phyloP scores from a whole-genome alignment of 2,329 filamentous ascomycete species.

The Trichoderma endophyticum region DNA sequence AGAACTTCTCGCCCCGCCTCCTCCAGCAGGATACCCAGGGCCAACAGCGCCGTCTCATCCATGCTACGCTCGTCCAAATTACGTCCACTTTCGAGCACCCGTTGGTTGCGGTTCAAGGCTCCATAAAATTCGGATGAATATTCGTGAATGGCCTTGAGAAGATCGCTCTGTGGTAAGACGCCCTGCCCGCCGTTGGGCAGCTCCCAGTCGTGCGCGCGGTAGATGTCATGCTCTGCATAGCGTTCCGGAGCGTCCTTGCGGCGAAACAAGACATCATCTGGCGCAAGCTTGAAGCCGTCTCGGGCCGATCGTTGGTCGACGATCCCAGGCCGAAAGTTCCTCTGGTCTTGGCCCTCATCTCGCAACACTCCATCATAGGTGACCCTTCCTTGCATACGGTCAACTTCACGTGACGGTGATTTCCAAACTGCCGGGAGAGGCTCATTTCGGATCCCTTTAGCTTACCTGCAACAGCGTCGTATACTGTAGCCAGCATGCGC shows the following conservation, averaged over 20 bases:
- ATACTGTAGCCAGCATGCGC: slow-evolving; percentile 53
- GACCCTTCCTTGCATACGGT: slow-evolving; percentile 32
- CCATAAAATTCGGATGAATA: slow-evolving; percentile 68
- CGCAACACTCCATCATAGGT: slow-evolving; percentile 25
- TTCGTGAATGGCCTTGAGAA: slow-evolving; percentile 65
- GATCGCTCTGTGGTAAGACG: slow-evolving; percentile 63
- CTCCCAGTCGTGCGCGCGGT: slow-evolving; percentile 61
- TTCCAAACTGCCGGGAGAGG: slow-evolving; percentile 10
- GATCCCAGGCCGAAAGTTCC: not conserved
- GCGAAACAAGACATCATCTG: slow-evolving; percentile 70
- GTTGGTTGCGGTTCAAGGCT: slow-evolving; percentile 30
- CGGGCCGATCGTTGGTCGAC: slow-evolving; percentile 15
- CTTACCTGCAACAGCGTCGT: slow-evolving; percentile 70
- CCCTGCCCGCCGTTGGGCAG: slow-evolving; percentile 45
- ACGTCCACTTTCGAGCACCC: slow-evolving; percentile 21
- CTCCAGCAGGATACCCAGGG: slow-evolving; percentile 71
- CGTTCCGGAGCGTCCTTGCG: slow-evolving; percentile 61
- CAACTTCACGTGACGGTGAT: slow-evolving; percentile 24
- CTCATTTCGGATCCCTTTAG: slow-evolving; percentile 14
- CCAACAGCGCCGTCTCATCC: slow-evolving; percentile 75
- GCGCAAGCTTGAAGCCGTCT: slow-evolving; percentile 44
- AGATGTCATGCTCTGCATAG: slow-evolving; percentile 69
- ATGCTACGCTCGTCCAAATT: slow-evolving; percentile 57
- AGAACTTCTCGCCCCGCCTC: slow-evolving; percentile 61
- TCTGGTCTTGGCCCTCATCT: slow-evolving; percentile 19